Evolutionary conservation across 306 rosid species (phyloP).

Genomic region (Trichosanthes truncata): DNA sequence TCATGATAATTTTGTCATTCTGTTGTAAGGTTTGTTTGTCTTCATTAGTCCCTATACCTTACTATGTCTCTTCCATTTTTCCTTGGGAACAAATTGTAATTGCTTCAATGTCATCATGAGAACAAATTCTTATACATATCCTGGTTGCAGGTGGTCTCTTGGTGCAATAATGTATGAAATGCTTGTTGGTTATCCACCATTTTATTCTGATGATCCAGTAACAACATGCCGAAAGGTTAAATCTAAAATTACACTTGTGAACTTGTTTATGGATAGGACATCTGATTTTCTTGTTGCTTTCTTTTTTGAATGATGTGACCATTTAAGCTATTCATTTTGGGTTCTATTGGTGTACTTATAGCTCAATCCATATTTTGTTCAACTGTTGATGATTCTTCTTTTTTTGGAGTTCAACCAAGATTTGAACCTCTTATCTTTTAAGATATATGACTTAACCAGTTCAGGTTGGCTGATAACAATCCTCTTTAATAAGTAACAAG

Average conservation of each 20-base stretch:
- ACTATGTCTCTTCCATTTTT: neutral
- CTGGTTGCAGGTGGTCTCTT: slow-evolving; percentile 87
- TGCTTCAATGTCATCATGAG: neutral
- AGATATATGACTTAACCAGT: neutral
- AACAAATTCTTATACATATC: slow-evolving; percentile 10
- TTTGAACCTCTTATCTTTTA: too few species aligned
- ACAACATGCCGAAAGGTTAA: slow-evolving; percentile 89
- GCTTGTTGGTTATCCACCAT: slow-evolving; percentile 96
- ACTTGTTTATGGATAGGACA: neutral
- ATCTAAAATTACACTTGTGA: neutral
- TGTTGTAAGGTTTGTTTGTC: neutral
- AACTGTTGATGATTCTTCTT: neutral
- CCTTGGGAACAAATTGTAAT: neutral
- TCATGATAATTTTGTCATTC: neutral
- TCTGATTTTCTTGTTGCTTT: neutral
- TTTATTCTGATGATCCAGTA: slow-evolving; percentile 87
- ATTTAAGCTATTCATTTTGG: neutral
- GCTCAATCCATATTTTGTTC: neutral
- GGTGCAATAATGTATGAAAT: slow-evolving; percentile 95
- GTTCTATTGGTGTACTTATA: neutral
- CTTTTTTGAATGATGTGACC: neutral
- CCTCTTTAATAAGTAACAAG: neutral
- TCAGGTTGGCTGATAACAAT: too few species aligned
- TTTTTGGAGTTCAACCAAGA: too few species aligned
- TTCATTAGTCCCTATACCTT: neutral